Evolutionary conservation across 169 alveolate genomes (phyloP).

Genomic region (Eimeria acervulina): DNA sequence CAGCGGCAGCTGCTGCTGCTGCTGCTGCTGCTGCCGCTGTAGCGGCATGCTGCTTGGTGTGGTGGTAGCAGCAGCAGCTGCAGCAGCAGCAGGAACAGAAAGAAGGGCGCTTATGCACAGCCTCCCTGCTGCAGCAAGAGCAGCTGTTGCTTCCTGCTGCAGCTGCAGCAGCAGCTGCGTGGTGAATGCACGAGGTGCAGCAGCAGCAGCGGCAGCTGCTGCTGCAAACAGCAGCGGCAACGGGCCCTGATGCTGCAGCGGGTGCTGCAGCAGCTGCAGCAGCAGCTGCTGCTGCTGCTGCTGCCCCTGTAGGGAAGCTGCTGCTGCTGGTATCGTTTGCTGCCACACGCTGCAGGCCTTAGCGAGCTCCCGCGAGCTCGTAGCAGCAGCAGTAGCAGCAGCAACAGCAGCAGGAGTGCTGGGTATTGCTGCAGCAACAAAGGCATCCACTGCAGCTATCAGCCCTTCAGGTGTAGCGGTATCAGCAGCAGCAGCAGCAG

Average conservation of each 20-base stretch:
- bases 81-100: neutral
- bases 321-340: neutral
- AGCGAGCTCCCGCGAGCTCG: constrained; percentile 18
- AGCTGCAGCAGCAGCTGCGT: constrained; percentile 35
- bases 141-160: constrained; percentile 43
- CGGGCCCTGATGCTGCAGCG: too few relatives aligned
- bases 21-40: constrained; percentile 17
- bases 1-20: constrained; percentile 25
- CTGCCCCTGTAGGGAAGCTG: neutral
- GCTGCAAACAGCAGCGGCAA: too few relatives aligned
- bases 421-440: neutral
- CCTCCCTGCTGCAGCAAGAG: constrained; percentile 62
- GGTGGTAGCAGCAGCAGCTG: too few relatives aligned
- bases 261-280: constrained; percentile 42
- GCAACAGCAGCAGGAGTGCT: neutral
- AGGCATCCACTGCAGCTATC: neutral
- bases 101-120: neutral
- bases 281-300: constrained; percentile 31
- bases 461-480: neutral
- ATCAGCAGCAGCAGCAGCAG: neutral
- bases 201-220: neutral
- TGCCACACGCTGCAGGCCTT: neutral
- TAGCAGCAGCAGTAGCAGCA: neutral
- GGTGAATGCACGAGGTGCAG: neutral
- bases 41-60: neutral